Evolutionary conservation across 352 stramenopile genomes (phyloP).

Genomic region (Globisporangium acanthophoron): DNA sequence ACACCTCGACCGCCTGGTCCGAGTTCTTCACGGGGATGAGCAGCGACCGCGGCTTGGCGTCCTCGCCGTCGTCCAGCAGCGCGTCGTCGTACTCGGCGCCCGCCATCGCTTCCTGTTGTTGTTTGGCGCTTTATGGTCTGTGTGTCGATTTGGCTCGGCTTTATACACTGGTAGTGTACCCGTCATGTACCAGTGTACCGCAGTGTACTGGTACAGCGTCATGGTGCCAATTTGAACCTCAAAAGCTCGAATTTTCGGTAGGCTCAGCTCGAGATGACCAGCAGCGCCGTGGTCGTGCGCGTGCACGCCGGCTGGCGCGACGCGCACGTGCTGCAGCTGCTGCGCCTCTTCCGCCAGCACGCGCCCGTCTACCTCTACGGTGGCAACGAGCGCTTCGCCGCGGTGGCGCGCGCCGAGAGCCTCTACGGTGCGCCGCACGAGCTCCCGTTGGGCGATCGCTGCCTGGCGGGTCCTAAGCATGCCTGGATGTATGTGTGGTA

Average conservation of each 20-base stretch:
- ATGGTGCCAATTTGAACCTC: too few relatives aligned
- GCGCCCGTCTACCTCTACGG: slow-evolving; percentile 61
- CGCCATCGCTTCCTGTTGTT: slow-evolving; percentile 1
- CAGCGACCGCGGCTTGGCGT: slow-evolving; percentile 58
- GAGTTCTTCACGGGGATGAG: slow-evolving; percentile 90
- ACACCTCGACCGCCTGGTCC: slow-evolving; percentile 87
- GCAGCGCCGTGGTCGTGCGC: slow-evolving; percentile 12
- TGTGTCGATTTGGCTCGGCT: too few relatives aligned
- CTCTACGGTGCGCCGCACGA: background rate
- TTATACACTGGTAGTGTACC: too few relatives aligned
- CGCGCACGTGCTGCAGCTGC: slow-evolving; percentile 37
- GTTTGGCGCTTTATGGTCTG: background rate
- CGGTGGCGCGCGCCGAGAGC: background rate
- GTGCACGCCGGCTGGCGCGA: slow-evolving; percentile 42
- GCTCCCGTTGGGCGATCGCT: too few relatives aligned
- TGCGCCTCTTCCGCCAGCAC: slow-evolving; percentile 45
- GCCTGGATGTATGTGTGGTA: background rate
- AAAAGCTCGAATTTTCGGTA: background rate
- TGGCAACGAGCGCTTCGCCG: slow-evolving; percentile 34
- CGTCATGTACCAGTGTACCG: too few relatives aligned
- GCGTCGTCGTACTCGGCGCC: slow-evolving; percentile 17
- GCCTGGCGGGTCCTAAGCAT: too few relatives aligned
- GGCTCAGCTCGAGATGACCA: background rate
- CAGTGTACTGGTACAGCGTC: too few relatives aligned
- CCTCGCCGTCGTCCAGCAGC: slow-evolving; percentile 18